Percentiles rank a stretch among this genome's conserved stretches.
phyloP scores from a whole-genome alignment of 2,329 filamentous ascomycete species.

The Fusarium goolgardi region DNA sequence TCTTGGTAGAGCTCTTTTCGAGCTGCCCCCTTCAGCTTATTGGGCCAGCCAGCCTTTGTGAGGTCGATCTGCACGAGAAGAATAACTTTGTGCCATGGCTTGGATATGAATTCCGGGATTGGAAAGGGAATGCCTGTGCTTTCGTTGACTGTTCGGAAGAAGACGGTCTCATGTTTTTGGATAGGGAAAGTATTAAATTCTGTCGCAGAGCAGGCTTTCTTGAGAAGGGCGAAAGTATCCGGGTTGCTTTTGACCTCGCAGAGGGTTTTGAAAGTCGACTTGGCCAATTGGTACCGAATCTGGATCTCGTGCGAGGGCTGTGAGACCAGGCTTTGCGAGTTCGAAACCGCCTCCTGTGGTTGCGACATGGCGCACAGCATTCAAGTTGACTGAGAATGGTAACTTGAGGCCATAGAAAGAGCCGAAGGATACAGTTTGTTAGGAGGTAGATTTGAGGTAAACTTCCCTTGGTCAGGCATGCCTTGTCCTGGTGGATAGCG shows the following conservation, averaged over 20 bases:
- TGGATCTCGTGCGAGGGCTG: slow-evolving; percentile 47
- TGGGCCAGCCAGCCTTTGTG: slow-evolving; percentile 70
- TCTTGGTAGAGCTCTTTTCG: slow-evolving; percentile 52
- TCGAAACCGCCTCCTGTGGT: background rate
- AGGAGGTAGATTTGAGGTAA: background rate
- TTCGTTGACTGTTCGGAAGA: slow-evolving; percentile 56
- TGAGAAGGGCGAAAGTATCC: slow-evolving; percentile 51
- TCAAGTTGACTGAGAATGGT: background rate
- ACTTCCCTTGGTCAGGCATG: background rate
- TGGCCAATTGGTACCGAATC: slow-evolving; percentile 51
- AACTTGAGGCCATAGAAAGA: background rate
- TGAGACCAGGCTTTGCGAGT: background rate
- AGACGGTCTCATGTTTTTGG: slow-evolving; percentile 50
- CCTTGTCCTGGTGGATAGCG: background rate
- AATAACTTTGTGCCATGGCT: slow-evolving; percentile 78
- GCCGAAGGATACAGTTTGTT: no score
- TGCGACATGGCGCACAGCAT: slow-evolving; percentile 5
- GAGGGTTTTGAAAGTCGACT: slow-evolving; percentile 50
- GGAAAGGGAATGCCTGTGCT: slow-evolving; percentile 55
- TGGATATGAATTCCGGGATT: slow-evolving; percentile 58
- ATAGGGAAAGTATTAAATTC: slow-evolving; percentile 55
- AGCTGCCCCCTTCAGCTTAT: slow-evolving; percentile 54
- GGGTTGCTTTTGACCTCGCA: slow-evolving; percentile 45
- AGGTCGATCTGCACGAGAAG: slow-evolving; percentile 80
- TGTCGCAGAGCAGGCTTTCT: slow-evolving; percentile 53